Evolutionary conservation across 31 red algal species (phyloP), one percentile per base, ranked within the genome.

Genomic region (Endocladia muricata): DNA sequence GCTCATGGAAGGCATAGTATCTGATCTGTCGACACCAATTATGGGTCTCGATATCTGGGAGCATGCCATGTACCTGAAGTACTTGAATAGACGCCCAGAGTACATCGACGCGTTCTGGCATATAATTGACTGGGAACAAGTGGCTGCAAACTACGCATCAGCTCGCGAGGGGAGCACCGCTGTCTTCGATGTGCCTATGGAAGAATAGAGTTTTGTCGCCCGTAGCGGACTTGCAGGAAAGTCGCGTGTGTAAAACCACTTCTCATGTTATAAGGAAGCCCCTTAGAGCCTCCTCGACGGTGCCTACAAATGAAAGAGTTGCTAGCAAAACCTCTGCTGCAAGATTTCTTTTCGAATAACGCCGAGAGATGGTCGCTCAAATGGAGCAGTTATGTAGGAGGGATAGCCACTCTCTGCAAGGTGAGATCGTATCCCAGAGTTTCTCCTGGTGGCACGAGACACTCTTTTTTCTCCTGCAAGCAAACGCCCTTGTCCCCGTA

Each of bases 401-500:
- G 79, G 17, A 92, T 23, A 5, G 91, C 87, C n/a, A 98, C 91
- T 51, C 91, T 82, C 36, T 83, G 68, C 35, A 98, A 76, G 34
- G 75, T 83, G 11, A 98, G 72, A 4, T 84, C 83, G 74, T 92
- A 98, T 1, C 80, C 86, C n/a, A 98, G 74, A 25, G 80, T 86
- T 52, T 88, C 81, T 31, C 87, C 76, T 0, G 96, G 91, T 7
- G 87, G 96, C 39, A 98, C 85, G 42, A 94, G 79, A 49, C 96
- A 98, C 22, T 89, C 84, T 23, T 68, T 35, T 47, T 79, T 74
- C 25, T 76, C 71, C 15, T 71, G 66, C 3, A 98, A 33, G 61
- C 96, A 98, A 48, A 98, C 96, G 41, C 96, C 96, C 64, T 85
- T 83, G 22, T 94, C 78, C 13, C 96, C 96, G 29, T 94, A 98